These are phyloP conservation scores for Annulohypoxylon truncatum DNA, from an alignment of 2,329 filamentous ascomycete genomes.

Conservation along the genomic window DNA sequence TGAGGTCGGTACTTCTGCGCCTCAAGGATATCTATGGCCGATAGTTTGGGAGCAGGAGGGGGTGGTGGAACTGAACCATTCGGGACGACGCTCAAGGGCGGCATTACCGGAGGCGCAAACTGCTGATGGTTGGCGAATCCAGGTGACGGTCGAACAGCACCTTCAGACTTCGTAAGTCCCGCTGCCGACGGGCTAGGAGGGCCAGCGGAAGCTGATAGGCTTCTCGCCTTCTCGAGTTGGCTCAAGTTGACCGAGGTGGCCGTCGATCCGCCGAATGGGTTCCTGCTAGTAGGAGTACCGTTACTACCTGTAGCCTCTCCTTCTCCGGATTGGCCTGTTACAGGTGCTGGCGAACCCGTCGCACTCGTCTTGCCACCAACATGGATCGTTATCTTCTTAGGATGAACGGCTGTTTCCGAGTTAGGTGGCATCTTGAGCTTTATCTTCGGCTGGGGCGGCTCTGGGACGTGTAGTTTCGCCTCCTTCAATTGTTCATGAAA, in stretches of 20 bases:
- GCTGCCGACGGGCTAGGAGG: slow-evolving; percentile 60
- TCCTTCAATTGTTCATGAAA: slow-evolving; percentile 76
- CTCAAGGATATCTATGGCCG: slow-evolving; percentile 50
- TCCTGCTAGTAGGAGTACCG: slow-evolving; percentile 44
- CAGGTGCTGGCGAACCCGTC: slow-evolving; percentile 63
- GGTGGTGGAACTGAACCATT: slow-evolving; percentile 43
- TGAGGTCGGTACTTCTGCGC: slow-evolving; percentile 49
- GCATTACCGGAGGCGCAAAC: slow-evolving; percentile 42
- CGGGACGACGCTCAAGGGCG: slow-evolving; percentile 27
- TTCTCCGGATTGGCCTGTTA: slow-evolving; percentile 52
- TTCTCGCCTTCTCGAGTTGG: slow-evolving; percentile 56
- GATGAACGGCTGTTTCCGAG: slow-evolving; percentile 56
- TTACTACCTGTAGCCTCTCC: slow-evolving; percentile 49
- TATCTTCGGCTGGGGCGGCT: slow-evolving; percentile 80
- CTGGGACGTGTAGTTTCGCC: slow-evolving; percentile 77
- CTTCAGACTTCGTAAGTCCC: slow-evolving; percentile 52
- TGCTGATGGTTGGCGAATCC: slow-evolving; percentile 50
- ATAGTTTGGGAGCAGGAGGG: slow-evolving; percentile 44
- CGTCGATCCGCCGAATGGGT: slow-evolving; percentile 47
- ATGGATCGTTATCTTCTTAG: slow-evolving; percentile 78
- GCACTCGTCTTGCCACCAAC: slow-evolving; percentile 70
- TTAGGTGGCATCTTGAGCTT: slow-evolving; percentile 77
- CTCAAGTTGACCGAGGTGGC: slow-evolving; percentile 44
- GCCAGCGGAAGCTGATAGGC: slow-evolving; percentile 54
- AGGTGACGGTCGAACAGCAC: slow-evolving; percentile 50